These are phyloP conservation scores for Podospora conica DNA, from an alignment of 495 filamentous ascomycete species.

Conservation along the genomic window DNA sequence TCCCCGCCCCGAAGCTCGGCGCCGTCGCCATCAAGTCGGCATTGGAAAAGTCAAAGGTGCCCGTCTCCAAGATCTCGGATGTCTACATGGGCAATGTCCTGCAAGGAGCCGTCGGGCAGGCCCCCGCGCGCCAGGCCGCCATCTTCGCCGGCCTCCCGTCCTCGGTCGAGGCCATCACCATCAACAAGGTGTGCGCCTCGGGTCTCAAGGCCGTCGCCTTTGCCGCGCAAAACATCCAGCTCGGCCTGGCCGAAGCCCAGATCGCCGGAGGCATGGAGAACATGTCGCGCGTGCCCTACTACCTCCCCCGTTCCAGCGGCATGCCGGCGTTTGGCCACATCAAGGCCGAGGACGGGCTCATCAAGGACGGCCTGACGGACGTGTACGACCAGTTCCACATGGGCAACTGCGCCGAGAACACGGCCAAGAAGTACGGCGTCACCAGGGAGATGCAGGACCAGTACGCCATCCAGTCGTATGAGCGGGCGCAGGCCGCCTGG, in stretches of 20 bases:
- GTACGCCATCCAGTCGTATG: conserved; percentile 82
- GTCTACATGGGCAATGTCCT: conserved; percentile 99
- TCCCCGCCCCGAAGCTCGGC: conserved; percentile 79
- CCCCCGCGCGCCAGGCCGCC: conserved; percentile 84
- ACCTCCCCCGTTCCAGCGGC: conserved; percentile 67
- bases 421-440: conserved; percentile 78
- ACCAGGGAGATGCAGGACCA: conserved; percentile 79
- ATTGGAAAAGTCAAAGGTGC: conserved; percentile 72
- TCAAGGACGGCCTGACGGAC: conserved; percentile 94
- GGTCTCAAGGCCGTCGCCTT: conserved; percentile 87
- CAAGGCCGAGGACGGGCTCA: conserved; percentile 81
- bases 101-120: conserved; percentile 74
- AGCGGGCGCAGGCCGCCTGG: conserved; percentile 89
- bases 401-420: conserved; percentile 96
- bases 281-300: conserved; percentile 92
- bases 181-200: conserved; percentile 97
- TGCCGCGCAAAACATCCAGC: conserved; percentile 88
- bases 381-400: conserved; percentile 96
- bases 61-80: conserved; percentile 69
- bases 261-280: conserved; percentile 96
- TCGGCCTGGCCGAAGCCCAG: conserved; percentile 79
- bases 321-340: conserved; percentile 80
- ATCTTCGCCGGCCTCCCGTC: conserved; percentile 80
- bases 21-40: conserved; percentile 86
- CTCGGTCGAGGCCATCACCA: conserved; percentile 74